Conservation (phyloP, 306 rosid genomes). For the barrel medic (Medicago truncatula) region MtrunA17r5.0-ANR NC_053046.1:19563501-19564000, state of each 20-base stretch:
- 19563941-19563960: neutral
- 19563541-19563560: constrained; percentile 62
- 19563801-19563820: constrained; percentile 9
- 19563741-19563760: neutral
- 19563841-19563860: constrained; percentile 14
- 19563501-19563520: constrained; percentile 99
- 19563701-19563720: constrained; percentile 24
- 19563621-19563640: constrained; percentile 68
- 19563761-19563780: neutral
- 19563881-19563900: constrained; percentile 28
- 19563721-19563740: constrained; percentile 12
- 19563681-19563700: constrained; percentile 62
- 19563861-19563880: constrained; percentile 4
- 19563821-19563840: neutral
- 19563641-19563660: constrained; percentile 88
- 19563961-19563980: constrained; percentile 13
- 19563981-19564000: constrained; percentile 16
- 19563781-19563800: constrained; percentile 17
- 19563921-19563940: constrained; percentile 8
- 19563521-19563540: constrained; percentile 87
- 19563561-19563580: constrained; percentile 1
- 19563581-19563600: constrained; percentile 4
- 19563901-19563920: constrained; percentile 31
- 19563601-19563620: constrained; percentile 23
- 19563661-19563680: constrained; percentile 85